phyloP scores from a whole-genome alignment of 768 basidiomycete genomes.

The Grammothele lineata region DNA sequence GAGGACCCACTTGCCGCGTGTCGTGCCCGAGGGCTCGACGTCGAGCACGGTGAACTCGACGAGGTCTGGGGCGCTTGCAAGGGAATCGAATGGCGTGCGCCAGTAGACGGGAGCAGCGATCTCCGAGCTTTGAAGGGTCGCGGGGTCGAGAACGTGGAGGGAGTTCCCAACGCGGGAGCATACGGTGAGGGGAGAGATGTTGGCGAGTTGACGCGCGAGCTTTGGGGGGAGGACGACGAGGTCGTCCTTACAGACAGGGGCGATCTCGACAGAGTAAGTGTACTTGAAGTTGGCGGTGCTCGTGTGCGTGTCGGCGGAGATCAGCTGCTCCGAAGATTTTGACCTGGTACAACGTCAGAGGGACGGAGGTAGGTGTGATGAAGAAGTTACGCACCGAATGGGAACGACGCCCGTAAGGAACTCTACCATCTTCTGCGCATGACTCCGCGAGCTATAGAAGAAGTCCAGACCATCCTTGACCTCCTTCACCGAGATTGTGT shows the following conservation, averaged over 20 bases:
- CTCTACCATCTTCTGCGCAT: constrained; percentile 95
- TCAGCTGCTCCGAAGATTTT: constrained; percentile 91
- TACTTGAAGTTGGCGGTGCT: constrained; percentile 95
- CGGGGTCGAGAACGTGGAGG: constrained; percentile 85
- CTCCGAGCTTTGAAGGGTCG: constrained; percentile 81
- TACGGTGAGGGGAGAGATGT: constrained; percentile 83
- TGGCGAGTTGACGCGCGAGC: constrained; percentile 76
- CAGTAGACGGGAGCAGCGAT: constrained; percentile 78
- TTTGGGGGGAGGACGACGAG: constrained; percentile 85
- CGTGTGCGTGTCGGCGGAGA: constrained; percentile 90
- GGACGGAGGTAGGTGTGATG: too few species aligned
- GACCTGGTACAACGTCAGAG: constrained; percentile 55
- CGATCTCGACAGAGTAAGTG: constrained; percentile 96
- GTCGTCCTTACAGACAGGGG: constrained; percentile 97
- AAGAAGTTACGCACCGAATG: constrained; percentile 54
- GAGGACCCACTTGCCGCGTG: constrained; percentile 75
- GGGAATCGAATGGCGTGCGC: constrained; percentile 84
- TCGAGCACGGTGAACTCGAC: constrained; percentile 95
- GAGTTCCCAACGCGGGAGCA: constrained; percentile 92
- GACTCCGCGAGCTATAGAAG: constrained; percentile 87
- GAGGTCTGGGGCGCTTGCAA: constrained; percentile 80
- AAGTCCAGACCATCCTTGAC: constrained; percentile 95
- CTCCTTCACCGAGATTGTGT: constrained; percentile 91
- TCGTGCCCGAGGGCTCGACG: constrained; percentile 76
- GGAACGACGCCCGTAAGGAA: constrained; percentile 88